Evolutionary conservation across 129 eudicot genomes (phyloP).

Genomic region (Tagetes erecta): DNA sequence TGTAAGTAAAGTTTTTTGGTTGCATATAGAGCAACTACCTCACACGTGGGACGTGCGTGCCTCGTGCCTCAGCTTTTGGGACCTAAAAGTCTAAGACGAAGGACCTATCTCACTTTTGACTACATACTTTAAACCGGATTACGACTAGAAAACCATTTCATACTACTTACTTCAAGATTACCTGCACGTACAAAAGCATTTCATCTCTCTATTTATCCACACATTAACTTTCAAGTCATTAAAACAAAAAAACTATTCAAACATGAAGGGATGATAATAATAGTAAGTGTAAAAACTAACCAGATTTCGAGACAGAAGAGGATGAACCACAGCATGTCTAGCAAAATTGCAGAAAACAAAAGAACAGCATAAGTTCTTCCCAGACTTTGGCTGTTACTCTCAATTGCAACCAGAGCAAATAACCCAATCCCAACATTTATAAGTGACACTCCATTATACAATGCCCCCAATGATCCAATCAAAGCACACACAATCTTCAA

Average conservation of each 20-base stretch:
- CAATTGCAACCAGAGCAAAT: constrained; percentile 85
- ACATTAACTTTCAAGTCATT: not conserved
- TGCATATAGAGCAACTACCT: not conserved
- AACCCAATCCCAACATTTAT: constrained; percentile 64
- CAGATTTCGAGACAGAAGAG: constrained; percentile 71
- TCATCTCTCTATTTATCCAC: constrained; percentile 7
- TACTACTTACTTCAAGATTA: not conserved
- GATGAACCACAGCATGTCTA: constrained; percentile 74
- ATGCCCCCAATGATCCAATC: constrained; percentile 87
- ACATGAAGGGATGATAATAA: not conserved
- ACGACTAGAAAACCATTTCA: not conserved
- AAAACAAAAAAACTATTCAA: not conserved
- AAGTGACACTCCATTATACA: constrained; percentile 74
- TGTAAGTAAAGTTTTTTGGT: too few relatives aligned
- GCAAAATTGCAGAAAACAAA: constrained; percentile 61
- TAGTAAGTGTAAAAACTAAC: constrained; percentile 36
- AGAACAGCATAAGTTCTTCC: constrained; percentile 85
- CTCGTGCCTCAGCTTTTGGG: not conserved
- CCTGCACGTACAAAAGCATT: not conserved
- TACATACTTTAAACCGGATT: not conserved
- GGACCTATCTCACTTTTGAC: not conserved
- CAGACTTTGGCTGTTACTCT: constrained; percentile 88
- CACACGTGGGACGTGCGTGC: not conserved
- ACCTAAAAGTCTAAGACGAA: not conserved
- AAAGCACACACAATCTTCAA: constrained; percentile 78